Evolutionary conservation across 805 yeast species (phyloP).

Genomic region (Candida parachauliodes): DNA sequence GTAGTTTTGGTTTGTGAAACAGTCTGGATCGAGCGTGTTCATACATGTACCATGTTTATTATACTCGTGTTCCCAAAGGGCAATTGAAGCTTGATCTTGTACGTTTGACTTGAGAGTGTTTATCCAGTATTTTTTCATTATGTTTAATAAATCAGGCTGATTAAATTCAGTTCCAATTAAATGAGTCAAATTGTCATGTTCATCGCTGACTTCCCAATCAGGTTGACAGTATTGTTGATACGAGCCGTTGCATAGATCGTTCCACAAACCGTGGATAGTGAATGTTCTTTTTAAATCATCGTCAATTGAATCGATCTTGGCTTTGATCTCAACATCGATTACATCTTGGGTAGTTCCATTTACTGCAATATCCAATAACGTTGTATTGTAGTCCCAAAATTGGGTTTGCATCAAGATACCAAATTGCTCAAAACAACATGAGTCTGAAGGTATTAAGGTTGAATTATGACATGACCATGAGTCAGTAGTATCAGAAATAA

Average conservation of each 20-base stretch:
- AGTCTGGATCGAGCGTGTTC: conserved; percentile 32
- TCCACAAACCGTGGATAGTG: conserved; percentile 46
- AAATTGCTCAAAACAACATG: conserved; percentile 40
- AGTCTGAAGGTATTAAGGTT: conserved; percentile 38
- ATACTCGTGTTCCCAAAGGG: conserved; percentile 42
- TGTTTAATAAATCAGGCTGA: conserved; percentile 22
- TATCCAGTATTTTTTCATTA: conserved; percentile 31
- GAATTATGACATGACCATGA: conserved; percentile 13
- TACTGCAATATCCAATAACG: conserved; percentile 15
- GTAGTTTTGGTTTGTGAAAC: conserved; percentile 24
- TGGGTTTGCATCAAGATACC: conserved; percentile 41
- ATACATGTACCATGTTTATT: conserved; percentile 45
- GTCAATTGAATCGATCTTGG: conserved; percentile 3
- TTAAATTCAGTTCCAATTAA: conserved; percentile 23
- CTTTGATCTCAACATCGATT: conserved; percentile 1
- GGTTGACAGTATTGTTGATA: conserved; percentile 36
- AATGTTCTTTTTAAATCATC: conserved; percentile 17
- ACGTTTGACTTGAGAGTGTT: conserved; percentile 13
- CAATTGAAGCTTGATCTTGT: conserved; percentile 15
- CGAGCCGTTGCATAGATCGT: conserved; percentile 39
- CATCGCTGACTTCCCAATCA: conserved; percentile 24
- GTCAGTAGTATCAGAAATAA: conserved; percentile 1
- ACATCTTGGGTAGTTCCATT: conserved; percentile 10
- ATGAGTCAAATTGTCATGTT: conserved; percentile 16
- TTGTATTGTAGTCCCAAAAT: conserved; percentile 29